phyloP scores from a whole-genome alignment of 2,329 filamentous ascomycete genomes.

The Colletotrichum nymphaeae region DNA sequence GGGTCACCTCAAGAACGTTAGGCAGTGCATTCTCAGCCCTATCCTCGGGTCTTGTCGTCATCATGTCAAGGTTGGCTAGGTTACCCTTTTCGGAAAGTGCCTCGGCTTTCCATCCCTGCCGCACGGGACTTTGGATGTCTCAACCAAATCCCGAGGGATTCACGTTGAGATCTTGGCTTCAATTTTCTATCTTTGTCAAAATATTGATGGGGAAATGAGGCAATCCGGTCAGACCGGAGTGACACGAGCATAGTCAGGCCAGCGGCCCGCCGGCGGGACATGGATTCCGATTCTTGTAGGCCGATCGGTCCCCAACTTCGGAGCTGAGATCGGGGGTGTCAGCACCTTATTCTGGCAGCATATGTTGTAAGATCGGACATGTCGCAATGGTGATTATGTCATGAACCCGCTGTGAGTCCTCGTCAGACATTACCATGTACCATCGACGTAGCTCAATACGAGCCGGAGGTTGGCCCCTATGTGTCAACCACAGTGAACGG shows the following conservation, averaged over 20 bases:
- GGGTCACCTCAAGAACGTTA: constrained; percentile 17
- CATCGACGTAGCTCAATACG: background rate
- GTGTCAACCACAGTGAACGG: background rate
- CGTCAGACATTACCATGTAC: background rate
- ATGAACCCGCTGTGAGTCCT: background rate
- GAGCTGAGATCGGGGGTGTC: background rate
- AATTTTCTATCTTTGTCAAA: background rate
- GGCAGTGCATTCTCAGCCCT: constrained; percentile 14
- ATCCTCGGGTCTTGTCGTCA: constrained; percentile 18
- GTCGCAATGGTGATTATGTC: background rate
- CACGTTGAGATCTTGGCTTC: background rate
- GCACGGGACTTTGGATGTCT: constrained; percentile 2
- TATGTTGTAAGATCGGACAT: background rate
- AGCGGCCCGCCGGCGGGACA: constrained; percentile 7
- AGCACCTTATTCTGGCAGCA: background rate
- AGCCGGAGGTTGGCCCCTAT: background rate
- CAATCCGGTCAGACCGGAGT: background rate
- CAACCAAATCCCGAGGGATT: background rate
- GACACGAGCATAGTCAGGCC: background rate
- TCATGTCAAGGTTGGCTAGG: constrained; percentile 9
- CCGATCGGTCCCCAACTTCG: background rate
- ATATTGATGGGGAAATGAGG: background rate
- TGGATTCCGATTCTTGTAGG: background rate
- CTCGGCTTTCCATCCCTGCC: constrained; percentile 15
- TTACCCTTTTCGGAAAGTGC: constrained; percentile 15